Conservation (phyloP, 1,139 yeast genomes). For the Saccharomyces hybrid region DNA sequence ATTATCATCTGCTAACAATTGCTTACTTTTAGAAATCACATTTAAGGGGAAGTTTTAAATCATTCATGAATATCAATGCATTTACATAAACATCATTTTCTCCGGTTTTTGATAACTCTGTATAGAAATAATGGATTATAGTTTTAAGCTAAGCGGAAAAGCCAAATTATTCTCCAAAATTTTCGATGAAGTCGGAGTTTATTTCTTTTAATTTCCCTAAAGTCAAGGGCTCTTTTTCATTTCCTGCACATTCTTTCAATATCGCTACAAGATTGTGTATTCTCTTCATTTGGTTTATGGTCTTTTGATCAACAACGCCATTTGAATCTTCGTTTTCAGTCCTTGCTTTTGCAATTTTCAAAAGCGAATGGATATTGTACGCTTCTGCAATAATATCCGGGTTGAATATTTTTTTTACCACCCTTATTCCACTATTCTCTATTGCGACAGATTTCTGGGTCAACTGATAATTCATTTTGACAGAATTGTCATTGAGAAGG, state of each 20-base stretch:
- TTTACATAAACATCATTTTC: not conserved
- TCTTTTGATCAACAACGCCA: conserved; percentile 1
- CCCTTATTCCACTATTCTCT: conserved; percentile 30
- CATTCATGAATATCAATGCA: not conserved
- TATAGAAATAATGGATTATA: not conserved
- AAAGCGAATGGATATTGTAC: conserved; percentile 19
- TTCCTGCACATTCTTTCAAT: conserved; percentile 10
- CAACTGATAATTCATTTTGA: conserved; percentile 31
- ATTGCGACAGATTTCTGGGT: conserved; percentile 20
- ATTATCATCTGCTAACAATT: not conserved
- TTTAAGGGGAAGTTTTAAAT: not conserved
- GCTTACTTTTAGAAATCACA: not conserved
- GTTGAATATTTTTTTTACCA: conserved; percentile 26
- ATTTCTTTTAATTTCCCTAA: conserved; percentile 13
- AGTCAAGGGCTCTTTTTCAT: conserved; percentile 5
- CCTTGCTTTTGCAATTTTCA: conserved; percentile 10
- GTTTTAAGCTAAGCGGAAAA: not conserved
- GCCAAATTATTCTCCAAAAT: not conserved
- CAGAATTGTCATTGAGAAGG: conserved; percentile 12
- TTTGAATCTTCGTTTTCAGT: conserved; percentile 2
- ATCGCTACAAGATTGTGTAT: conserved; percentile 20
- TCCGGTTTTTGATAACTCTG: not conserved
- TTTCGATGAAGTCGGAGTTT: conserved; percentile 21
- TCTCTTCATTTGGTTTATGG: conserved; percentile 16
- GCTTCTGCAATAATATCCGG: conserved; percentile 26